Conservation (phyloP, 305 asterid species). For the Solanum hybrid region DNA sequence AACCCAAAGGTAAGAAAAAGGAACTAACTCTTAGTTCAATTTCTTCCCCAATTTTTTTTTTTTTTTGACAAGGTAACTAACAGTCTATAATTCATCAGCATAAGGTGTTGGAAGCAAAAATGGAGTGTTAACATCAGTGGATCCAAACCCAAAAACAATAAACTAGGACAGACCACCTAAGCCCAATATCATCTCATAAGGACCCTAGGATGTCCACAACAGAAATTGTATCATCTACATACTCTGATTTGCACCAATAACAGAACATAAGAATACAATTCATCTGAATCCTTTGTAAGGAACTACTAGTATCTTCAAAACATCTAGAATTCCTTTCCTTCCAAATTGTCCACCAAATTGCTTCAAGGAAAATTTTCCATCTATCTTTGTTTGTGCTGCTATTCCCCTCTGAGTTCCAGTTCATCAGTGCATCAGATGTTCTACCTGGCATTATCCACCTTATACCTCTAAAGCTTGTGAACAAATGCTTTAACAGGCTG, state of each 20-base stretch:
- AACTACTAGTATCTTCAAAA: not conserved
- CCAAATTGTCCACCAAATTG: not conserved
- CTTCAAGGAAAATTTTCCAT: not conserved
- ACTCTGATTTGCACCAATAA: not conserved
- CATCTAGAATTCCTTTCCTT: not conserved
- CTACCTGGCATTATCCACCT: not conserved
- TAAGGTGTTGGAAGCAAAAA: not conserved
- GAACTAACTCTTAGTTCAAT: not conserved
- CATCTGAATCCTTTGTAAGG: not conserved
- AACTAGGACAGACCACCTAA: not conserved
- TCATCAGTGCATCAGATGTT: not conserved
- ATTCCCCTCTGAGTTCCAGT: not conserved
- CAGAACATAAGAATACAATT: not conserved
- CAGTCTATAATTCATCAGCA: not conserved
- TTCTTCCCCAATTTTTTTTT: not conserved
- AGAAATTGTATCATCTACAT: not conserved
- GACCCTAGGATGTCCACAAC: not conserved
- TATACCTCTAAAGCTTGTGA: not conserved
- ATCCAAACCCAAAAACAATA: not conserved
- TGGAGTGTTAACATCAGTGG: not conserved
- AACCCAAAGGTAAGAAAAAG: not conserved
- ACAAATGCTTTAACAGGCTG: not conserved
- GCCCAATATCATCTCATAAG: not conserved
- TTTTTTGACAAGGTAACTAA: not conserved
- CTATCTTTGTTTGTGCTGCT: not conserved